phyloP scores from a whole-genome alignment of 768 basidiomycete genomes.

The Chalciporus piperatus region DNA sequence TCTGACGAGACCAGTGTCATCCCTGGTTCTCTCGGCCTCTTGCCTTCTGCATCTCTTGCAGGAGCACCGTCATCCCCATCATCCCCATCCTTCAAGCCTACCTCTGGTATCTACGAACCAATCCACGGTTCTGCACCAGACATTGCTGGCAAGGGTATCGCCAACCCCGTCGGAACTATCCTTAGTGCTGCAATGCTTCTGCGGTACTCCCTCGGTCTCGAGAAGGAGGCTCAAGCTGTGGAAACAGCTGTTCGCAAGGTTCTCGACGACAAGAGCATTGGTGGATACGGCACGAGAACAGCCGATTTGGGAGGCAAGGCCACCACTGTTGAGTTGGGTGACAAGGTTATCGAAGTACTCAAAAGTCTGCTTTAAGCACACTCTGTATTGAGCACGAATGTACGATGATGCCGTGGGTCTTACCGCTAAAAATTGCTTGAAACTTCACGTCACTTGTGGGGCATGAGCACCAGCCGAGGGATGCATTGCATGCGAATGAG shows the following conservation, averaged over 20 bases:
- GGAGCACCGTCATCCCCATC: slow-evolving; percentile 68
- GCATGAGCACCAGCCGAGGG: background rate
- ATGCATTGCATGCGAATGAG: background rate
- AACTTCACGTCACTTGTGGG: background rate
- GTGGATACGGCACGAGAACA: slow-evolving; percentile 79
- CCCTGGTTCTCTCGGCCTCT: slow-evolving; percentile 92
- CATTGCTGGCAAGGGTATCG: slow-evolving; percentile 91
- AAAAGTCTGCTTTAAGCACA: slow-evolving; percentile 48
- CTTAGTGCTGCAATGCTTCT: slow-evolving; percentile 91
- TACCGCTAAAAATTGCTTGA: background rate
- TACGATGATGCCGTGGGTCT: background rate
- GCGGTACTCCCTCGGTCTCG: slow-evolving; percentile 90
- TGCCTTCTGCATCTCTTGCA: slow-evolving; percentile 95
- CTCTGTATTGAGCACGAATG: background rate
- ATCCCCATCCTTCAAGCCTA: slow-evolving; percentile 65
- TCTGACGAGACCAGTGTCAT: slow-evolving; percentile 98
- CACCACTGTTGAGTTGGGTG: slow-evolving; percentile 78
- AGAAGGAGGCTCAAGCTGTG: slow-evolving; percentile 78
- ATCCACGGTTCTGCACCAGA: slow-evolving; percentile 96
- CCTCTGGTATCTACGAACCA: slow-evolving; percentile 92
- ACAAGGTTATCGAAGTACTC: slow-evolving; percentile 74
- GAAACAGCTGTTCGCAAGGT: slow-evolving; percentile 91
- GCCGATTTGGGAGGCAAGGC: slow-evolving; percentile 83
- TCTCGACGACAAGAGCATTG: slow-evolving; percentile 64
- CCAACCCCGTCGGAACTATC: slow-evolving; percentile 94